Percentiles rank a stretch among this genome's conserved stretches.
phyloP scores from a whole-genome alignment of 1,139 yeast species.

The Nakaseomyces nivariensis region DNA sequence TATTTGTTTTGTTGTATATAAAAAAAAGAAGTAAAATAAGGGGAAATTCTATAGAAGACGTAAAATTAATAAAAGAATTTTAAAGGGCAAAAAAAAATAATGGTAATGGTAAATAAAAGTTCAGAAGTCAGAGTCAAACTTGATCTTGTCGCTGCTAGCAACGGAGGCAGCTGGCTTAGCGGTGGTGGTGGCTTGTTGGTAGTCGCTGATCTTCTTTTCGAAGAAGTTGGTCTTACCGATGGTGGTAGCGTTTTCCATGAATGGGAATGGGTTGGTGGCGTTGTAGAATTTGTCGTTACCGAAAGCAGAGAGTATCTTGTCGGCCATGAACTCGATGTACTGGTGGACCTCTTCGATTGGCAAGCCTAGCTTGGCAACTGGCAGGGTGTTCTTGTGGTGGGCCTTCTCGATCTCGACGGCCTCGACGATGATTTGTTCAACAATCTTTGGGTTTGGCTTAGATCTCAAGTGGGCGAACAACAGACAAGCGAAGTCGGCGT shows the following conservation, averaged over 20 bases:
- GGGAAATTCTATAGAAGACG: background rate
- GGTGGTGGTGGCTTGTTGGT: conserved; percentile 94
- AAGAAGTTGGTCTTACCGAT: conserved; percentile 98
- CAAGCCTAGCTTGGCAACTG: conserved; percentile 88
- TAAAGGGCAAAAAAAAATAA: background rate
- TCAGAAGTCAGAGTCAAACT: conserved; percentile 45
- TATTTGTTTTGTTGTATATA: background rate
- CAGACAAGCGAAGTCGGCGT: conserved; percentile 95
- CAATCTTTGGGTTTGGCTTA: conserved; percentile 72
- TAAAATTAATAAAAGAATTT: background rate
- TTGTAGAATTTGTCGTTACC: conserved; percentile 87
- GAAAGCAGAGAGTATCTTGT: conserved; percentile 76
- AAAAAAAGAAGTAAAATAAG: no score
- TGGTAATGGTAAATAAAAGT: background rate
- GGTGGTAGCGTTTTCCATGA: conserved; percentile 95
- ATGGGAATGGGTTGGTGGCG: conserved; percentile 89
- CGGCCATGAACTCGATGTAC: conserved; percentile 96
- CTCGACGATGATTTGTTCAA: conserved; percentile 81
- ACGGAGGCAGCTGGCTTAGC: conserved; percentile 39
- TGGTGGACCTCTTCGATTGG: conserved; percentile 87
- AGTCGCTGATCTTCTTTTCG: conserved; percentile 97
- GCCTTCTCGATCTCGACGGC: conserved; percentile 93
- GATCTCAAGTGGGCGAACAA: conserved; percentile 85
- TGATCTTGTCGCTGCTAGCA: conserved; percentile 34
- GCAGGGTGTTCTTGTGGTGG: conserved; percentile 88